Percentiles rank a stretch among this genome's conserved stretches.
These are phyloP conservation scores for Tylopilus sp. DNA, from an alignment of 1,284 basidiomycete genomes.

Conservation along the genomic window DNA sequence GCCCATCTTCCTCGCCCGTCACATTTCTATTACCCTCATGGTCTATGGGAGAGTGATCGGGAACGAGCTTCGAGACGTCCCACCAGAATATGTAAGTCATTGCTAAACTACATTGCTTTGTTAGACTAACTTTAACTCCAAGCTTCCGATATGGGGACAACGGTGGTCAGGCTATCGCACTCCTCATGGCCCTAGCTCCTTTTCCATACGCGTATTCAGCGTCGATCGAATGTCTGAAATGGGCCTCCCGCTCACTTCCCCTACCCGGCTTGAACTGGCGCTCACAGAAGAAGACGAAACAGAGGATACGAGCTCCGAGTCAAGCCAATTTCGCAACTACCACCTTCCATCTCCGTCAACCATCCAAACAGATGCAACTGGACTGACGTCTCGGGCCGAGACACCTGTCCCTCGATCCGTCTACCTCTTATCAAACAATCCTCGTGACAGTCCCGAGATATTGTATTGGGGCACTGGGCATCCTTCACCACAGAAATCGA, in stretches of 20 bases:
- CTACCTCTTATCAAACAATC: slow-evolving; percentile 1
- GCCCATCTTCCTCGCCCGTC: slow-evolving; percentile 11
- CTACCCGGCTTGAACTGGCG: slow-evolving; percentile 23
- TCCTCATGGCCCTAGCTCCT: slow-evolving; percentile 29
- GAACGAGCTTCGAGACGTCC: slow-evolving; percentile 31
- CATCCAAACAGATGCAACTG: slow-evolving; percentile 3
- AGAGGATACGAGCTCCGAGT: slow-evolving; percentile 18
- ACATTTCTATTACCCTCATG: slow-evolving; percentile 22
- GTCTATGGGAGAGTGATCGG: slow-evolving; percentile 32
- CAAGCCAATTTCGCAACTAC: slow-evolving; percentile 11
- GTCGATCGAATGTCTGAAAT: slow-evolving; percentile 25
- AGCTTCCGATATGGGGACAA: slow-evolving; percentile 36
- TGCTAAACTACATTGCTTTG: not conserved
- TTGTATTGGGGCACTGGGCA: not conserved
- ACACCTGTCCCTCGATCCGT: slow-evolving; percentile 1
- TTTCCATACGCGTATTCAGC: slow-evolving; percentile 25
- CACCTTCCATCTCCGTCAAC: slow-evolving; percentile 11
- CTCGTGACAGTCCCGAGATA: not conserved
- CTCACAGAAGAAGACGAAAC: slow-evolving; percentile 23
- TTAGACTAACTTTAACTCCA: slow-evolving; percentile 16
- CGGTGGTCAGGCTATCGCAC: slow-evolving; percentile 26
- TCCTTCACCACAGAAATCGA: slow-evolving; percentile 2
- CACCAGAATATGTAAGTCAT: slow-evolving; percentile 29
- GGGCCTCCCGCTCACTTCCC: slow-evolving; percentile 23
- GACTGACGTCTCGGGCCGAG: not conserved